phyloP scores from a whole-genome alignment of 352 stramenopile species.

The Phytophthora aleatoria region DNA sequence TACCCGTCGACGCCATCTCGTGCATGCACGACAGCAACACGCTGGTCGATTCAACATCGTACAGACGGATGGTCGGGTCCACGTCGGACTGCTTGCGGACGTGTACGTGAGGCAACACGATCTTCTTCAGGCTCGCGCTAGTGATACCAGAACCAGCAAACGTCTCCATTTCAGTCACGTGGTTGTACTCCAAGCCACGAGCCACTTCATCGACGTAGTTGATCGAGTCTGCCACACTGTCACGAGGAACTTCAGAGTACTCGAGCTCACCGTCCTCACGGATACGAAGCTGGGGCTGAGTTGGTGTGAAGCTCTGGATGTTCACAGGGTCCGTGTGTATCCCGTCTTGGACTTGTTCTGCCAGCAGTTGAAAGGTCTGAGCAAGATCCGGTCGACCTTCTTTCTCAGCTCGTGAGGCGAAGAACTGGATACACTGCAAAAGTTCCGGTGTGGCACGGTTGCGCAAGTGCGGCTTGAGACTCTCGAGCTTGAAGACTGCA shows the following conservation, averaged over 20 bases:
- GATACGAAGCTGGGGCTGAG: slow-evolving; percentile 58
- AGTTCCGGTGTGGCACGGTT: slow-evolving; percentile 77
- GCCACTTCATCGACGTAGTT: slow-evolving; percentile 3
- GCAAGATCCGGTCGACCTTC: slow-evolving; percentile 52
- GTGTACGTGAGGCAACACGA: slow-evolving; percentile 74
- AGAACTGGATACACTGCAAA: slow-evolving; percentile 56
- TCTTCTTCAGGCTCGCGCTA: slow-evolving; percentile 70
- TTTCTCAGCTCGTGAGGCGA: slow-evolving; percentile 46
- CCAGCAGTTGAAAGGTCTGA: slow-evolving; percentile 60
- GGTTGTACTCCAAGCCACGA: slow-evolving; percentile 4
- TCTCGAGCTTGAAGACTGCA: slow-evolving; percentile 44
- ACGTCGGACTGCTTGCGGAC: slow-evolving; percentile 75
- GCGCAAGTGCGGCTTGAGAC: slow-evolving; percentile 69
- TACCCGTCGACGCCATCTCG: slow-evolving; percentile 82
- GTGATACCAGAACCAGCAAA: slow-evolving; percentile 7
- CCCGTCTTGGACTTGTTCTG: slow-evolving; percentile 64
- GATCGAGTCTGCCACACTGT: slow-evolving; percentile 50
- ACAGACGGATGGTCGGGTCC: slow-evolving; percentile 80
- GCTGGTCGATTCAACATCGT: slow-evolving; percentile 85
- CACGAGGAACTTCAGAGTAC: slow-evolving; percentile 60
- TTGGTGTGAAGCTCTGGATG: slow-evolving; percentile 59
- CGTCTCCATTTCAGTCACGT: background rate
- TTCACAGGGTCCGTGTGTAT: slow-evolving; percentile 60
- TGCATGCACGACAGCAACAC: slow-evolving; percentile 82
- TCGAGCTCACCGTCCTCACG: slow-evolving; percentile 55